These are phyloP conservation scores for Teunomyces kruisii DNA, from an alignment of 805 yeast species.

Conservation along the genomic window DNA sequence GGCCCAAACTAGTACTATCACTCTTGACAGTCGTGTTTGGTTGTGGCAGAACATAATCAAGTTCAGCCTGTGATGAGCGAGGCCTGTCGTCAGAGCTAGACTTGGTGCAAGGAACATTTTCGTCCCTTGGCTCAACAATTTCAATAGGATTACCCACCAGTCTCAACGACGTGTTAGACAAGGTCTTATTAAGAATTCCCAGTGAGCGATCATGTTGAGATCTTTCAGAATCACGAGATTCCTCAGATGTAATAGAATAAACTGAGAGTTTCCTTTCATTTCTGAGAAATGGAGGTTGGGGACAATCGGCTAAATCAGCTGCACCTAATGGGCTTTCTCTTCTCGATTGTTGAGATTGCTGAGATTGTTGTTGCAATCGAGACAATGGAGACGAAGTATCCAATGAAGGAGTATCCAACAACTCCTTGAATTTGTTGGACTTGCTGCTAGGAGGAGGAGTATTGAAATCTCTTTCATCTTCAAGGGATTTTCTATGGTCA, in stretches of 20 bases:
- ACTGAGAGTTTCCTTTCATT: constrained; percentile 2
- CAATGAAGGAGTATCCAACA: constrained; percentile 12
- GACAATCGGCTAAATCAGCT: background rate
- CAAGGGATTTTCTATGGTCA: constrained; percentile 8
- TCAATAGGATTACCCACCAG: constrained; percentile 3
- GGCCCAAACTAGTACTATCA: background rate
- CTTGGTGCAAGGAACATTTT: background rate
- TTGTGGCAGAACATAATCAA: background rate
- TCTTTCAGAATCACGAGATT: constrained; percentile 7
- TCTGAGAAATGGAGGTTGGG: constrained; percentile 5
- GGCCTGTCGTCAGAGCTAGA: constrained; percentile 5
- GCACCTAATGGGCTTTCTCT: background rate
- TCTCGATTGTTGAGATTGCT: constrained; percentile 3
- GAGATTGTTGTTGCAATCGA: constrained; percentile 15
- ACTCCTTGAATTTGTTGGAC: constrained; percentile 13
- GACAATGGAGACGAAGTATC: constrained; percentile 14
- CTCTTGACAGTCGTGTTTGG: background rate
- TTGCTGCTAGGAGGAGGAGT: constrained; percentile 10
- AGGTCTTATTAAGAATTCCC: constrained; percentile 12
- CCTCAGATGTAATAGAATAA: constrained; percentile 5
- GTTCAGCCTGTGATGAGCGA: constrained; percentile 7
- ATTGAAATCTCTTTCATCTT: constrained; percentile 3
- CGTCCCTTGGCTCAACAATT: constrained; percentile 2
- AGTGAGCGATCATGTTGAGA: constrained; percentile 8
- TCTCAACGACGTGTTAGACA: constrained; percentile 11